Conservation (phyloP, 768 basidiomycete species). For the Calocybe indica region DNA sequence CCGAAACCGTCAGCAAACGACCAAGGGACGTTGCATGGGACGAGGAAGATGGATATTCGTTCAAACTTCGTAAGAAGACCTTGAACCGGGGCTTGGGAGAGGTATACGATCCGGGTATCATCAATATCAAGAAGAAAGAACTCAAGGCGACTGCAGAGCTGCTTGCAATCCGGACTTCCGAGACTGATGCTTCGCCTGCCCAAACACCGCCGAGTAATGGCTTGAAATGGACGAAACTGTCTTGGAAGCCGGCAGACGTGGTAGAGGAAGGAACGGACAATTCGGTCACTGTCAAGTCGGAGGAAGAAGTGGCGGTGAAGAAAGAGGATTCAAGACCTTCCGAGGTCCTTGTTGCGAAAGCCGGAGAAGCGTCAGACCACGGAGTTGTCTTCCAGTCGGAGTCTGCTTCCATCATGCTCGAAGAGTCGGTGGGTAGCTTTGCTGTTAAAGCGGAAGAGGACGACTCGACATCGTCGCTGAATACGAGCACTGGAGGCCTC, state of each 20-base stretch:
- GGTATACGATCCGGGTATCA: constrained; percentile 74
- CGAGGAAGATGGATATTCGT: constrained; percentile 52
- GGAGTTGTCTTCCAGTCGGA: not conserved
- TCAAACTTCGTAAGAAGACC: constrained; percentile 66
- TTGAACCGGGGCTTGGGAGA: constrained; percentile 60
- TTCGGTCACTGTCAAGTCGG: not conserved
- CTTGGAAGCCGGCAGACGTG: constrained; percentile 21
- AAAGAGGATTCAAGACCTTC: constrained; percentile 4
- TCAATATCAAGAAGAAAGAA: constrained; percentile 56
- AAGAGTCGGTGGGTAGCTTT: too few relatives aligned
- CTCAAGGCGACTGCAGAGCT: constrained; percentile 10
- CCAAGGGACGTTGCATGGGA: constrained; percentile 31
- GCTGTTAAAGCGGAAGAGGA: constrained; percentile 3
- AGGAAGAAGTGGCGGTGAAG: constrained; percentile 1
- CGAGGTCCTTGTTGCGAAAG: too few relatives aligned
- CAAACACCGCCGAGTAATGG: constrained; percentile 8
- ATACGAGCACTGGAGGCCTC: constrained; percentile 7
- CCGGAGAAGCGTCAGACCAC: too few relatives aligned
- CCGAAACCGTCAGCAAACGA: constrained; percentile 24
- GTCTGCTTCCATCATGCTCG: not conserved
- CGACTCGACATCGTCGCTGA: not conserved
- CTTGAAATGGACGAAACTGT: constrained; percentile 28
- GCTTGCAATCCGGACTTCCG: not conserved
- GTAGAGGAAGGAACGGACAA: not conserved
- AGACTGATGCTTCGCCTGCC: too few relatives aligned